These are phyloP conservation scores for Escovopsis sp. DNA, from an alignment of 2,329 filamentous ascomycete species.

Conservation along the genomic window DNA sequence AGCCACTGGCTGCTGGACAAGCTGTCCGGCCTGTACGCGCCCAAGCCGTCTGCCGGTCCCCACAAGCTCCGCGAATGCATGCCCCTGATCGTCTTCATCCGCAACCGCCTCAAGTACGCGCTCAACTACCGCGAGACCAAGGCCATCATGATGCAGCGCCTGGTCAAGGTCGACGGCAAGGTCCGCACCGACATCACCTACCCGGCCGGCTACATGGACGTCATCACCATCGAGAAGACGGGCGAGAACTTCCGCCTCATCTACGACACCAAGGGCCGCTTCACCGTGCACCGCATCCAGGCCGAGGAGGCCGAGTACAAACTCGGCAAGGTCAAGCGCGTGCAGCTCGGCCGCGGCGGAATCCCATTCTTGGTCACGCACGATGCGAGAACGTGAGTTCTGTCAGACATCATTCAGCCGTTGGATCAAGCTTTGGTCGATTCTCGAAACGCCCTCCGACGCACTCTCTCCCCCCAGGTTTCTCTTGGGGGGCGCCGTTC, in stretches of 20 bases:
- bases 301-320: constrained; percentile 99
- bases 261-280: constrained; percentile 99
- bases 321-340: constrained; percentile 99
- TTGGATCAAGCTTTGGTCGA: constrained; percentile 98
- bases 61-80: constrained; percentile 99
- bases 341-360: constrained; percentile 97
- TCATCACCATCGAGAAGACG: constrained; percentile 98
- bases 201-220: constrained; percentile 98
- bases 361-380: constrained; percentile 99
- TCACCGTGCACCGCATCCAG: constrained; percentile 99
- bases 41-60: constrained; percentile 64
- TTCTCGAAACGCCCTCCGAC: constrained; percentile 21
- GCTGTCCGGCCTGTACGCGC: constrained; percentile 79
- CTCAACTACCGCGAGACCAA: constrained; percentile 97
- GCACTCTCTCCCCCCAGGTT: constrained; percentile 16
- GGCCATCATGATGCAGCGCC: constrained; percentile 97
- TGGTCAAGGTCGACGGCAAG: constrained; percentile 99
- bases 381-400: constrained; percentile 99
- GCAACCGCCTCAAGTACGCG: constrained; percentile 96
- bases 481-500: too few species aligned
- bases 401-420: constrained; percentile 98
- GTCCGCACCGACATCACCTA: constrained; percentile 97
- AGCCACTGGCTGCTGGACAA: constrained; percentile 99
- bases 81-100: constrained; percentile 96
- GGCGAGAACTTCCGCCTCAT: constrained; percentile 99